Percentiles rank a stretch among this genome's conserved stretches.
phyloP scores from a whole-genome alignment of 805 yeast species.

The Suhomyces kilbournensis region DNA sequence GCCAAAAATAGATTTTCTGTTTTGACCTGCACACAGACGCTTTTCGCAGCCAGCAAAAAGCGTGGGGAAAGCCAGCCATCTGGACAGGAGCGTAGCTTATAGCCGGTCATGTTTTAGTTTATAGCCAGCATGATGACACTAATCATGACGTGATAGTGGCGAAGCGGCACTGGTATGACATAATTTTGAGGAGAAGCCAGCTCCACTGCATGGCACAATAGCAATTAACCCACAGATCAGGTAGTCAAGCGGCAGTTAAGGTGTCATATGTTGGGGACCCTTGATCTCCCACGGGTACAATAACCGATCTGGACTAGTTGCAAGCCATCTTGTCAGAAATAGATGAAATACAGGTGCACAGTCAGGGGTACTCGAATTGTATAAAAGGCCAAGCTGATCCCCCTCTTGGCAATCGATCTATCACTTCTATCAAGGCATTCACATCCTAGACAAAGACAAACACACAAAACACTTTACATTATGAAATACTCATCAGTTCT shows the following conservation, averaged over 20 bases:
- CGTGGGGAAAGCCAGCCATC: constrained; percentile 1
- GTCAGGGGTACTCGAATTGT: not conserved
- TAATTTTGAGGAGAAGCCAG: not conserved
- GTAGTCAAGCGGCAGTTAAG: not conserved
- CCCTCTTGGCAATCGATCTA: not conserved
- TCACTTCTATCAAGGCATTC: not conserved
- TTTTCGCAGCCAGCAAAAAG: not conserved
- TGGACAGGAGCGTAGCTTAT: not conserved
- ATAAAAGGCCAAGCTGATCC: not conserved
- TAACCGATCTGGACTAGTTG: not conserved
- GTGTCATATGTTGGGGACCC: not conserved
- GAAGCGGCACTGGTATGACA: not conserved
- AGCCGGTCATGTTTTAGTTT: not conserved
- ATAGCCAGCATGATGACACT: not conserved
- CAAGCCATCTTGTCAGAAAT: not conserved
- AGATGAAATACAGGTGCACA: not conserved
- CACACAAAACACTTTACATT: not conserved
- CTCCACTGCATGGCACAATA: not conserved
- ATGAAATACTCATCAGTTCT: constrained; percentile 21
- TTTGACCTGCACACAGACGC: not conserved
- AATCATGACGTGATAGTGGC: not conserved
- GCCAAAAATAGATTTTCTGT: not conserved
- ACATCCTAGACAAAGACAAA: constrained; percentile 1
- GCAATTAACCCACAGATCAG: not conserved
- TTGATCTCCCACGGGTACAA: not conserved